Conservation (phyloP, 495 filamentous ascomycete genomes). For the Penicillium cataractarum region DNA sequence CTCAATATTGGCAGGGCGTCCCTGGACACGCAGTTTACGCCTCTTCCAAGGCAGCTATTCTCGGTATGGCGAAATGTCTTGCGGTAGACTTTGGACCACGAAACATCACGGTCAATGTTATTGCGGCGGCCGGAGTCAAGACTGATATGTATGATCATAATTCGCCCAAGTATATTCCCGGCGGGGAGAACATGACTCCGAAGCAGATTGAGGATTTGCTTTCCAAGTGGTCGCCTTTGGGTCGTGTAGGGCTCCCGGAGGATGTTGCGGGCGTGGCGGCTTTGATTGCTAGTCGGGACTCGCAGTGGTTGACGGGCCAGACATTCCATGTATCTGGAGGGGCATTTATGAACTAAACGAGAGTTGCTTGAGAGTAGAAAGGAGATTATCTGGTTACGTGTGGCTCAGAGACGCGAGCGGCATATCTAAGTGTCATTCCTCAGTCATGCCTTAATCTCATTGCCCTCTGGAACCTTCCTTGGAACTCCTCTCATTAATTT, state of each 20-base stretch:
- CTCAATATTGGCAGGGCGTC: slow-evolving; percentile 19
- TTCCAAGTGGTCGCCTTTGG: slow-evolving; percentile 43
- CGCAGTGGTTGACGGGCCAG: slow-evolving; percentile 56
- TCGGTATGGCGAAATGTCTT: slow-evolving; percentile 59
- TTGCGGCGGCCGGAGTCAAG: slow-evolving; percentile 51
- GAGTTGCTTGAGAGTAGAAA: background rate
- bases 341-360: slow-evolving; percentile 23
- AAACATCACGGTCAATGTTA: slow-evolving; percentile 57
- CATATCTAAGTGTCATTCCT: background rate
- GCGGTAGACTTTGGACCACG: slow-evolving; percentile 56
- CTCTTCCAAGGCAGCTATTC: slow-evolving; percentile 56
- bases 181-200: slow-evolving; percentile 36
- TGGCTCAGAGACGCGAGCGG: background rate
- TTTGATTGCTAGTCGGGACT: slow-evolving; percentile 52
- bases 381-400: background rate
- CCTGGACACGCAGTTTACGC: slow-evolving; percentile 48
- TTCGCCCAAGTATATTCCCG: slow-evolving; percentile 42
- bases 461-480: background rate
- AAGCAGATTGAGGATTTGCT: slow-evolving; percentile 32
- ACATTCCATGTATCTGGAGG: slow-evolving; percentile 58
- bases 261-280: slow-evolving; percentile 57
- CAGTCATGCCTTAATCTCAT: background rate
- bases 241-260: slow-evolving; percentile 53
- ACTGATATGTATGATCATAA: slow-evolving; percentile 46
- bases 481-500: background rate